A percentile compares a stretch with the other conserved stretches of the same genome.
Evolutionary conservation across 805 yeast genomes (phyloP).

Genomic region (Yarrowia bubula): DNA sequence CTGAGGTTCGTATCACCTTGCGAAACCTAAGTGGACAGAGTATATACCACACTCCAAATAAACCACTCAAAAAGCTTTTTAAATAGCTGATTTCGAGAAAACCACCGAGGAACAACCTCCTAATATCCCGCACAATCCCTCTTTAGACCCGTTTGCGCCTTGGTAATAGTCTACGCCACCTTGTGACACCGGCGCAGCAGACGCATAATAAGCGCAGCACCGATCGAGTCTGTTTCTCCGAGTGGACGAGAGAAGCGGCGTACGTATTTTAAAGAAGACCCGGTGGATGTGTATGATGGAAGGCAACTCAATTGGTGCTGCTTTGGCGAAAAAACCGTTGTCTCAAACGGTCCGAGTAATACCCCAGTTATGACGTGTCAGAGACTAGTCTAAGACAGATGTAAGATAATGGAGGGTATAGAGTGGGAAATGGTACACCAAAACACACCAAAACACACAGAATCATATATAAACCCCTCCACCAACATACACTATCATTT

Average conservation of each 20-base stretch:
- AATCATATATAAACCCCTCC: no score
- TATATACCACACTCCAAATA: background rate
- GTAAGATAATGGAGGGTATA: background rate
- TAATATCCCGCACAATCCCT: background rate
- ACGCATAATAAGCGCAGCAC: constrained; percentile 16
- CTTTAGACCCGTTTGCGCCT: background rate
- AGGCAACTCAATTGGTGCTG: background rate
- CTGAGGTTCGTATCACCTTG: background rate
- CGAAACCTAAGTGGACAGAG: background rate
- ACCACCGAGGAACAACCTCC: background rate
- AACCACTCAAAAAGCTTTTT: background rate
- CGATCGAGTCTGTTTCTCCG: background rate
- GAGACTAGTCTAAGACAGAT: background rate
- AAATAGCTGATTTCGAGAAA: no score
- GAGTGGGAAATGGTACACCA: background rate
- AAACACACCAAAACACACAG: background rate
- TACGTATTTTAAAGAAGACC: no score
- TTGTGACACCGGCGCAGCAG: constrained; percentile 22
- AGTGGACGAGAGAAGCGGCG: no score
- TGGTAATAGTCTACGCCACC: background rate
- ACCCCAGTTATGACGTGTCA: constrained; percentile 12
- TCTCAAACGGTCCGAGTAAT: background rate
- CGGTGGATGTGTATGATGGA: no score
- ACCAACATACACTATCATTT: no score
- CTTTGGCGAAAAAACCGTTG: no score